phyloP scores from a whole-genome alignment of 176 grass and related monocot genomes.

The Musa itinerans region DNA sequence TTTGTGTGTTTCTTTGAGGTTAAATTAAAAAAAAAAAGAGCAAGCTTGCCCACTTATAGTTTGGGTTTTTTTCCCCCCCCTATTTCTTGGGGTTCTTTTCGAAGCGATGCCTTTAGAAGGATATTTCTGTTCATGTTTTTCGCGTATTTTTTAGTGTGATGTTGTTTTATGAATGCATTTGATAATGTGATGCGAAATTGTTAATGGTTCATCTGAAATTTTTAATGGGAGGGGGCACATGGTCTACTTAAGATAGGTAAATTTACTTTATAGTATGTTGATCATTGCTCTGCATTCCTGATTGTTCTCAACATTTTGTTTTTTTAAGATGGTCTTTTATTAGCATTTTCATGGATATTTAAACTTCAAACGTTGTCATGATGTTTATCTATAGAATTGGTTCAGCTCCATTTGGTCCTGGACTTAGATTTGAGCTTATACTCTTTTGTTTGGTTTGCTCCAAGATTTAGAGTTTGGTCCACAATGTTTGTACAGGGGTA shows the following conservation, averaged over 20 bases:
- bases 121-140: too few relatives aligned
- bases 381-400: background rate
- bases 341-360: too few relatives aligned
- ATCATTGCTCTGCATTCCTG: background rate
- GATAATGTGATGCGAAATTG: background rate
- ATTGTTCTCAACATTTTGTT: background rate
- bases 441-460: background rate
- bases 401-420: background rate
- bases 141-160: background rate
- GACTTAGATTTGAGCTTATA: background rate
- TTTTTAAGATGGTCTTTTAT: too few relatives aligned
- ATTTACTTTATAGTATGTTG: background rate
- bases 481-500: background rate
- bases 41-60: too few relatives aligned
- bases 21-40: background rate
- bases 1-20: background rate
- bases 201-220: background rate
- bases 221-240: too few relatives aligned
- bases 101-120: background rate
- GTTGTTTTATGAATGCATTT: background rate
- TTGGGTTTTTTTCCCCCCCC: too few relatives aligned
- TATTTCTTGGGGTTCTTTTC: background rate
- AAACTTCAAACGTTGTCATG: too few relatives aligned
- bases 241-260: too few relatives aligned
- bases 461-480: background rate